Percentiles rank a stretch among this genome's conserved stretches.
Conservation (phyloP, 768 basidiomycete genomes). For the Epithele typhae region DNA sequence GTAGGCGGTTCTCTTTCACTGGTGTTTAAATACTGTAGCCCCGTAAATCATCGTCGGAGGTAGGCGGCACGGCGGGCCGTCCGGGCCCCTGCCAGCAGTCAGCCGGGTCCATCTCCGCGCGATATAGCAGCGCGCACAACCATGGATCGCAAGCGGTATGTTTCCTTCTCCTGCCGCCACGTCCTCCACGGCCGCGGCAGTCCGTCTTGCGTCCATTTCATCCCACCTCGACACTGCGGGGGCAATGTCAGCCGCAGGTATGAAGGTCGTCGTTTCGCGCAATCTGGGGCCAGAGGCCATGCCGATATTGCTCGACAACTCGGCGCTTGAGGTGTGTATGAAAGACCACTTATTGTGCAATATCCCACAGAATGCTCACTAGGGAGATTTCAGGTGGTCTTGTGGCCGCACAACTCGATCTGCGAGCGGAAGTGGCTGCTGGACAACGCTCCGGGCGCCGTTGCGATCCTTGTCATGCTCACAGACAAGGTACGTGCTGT, state of each 20-base stretch:
- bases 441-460: constrained; percentile 61
- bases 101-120: too few relatives aligned
- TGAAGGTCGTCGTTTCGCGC: constrained; percentile 54
- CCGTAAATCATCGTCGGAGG: too few relatives aligned
- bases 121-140: too few relatives aligned
- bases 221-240: constrained; percentile 1
- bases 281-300: constrained; percentile 62
- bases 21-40: too few relatives aligned
- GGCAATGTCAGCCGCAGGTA: constrained; percentile 14
- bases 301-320: constrained; percentile 44
- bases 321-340: constrained; percentile 52
- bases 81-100: too few relatives aligned
- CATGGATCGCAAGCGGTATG: too few relatives aligned
- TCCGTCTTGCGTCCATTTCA: background rate
- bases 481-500: constrained; percentile 56
- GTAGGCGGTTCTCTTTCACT: too few relatives aligned
- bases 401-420: constrained; percentile 45
- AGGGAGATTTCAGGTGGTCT: constrained; percentile 44
- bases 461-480: constrained; percentile 55
- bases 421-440: constrained; percentile 71
- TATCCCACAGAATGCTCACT: too few relatives aligned
- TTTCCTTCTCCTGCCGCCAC: too few relatives aligned
- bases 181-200: too few relatives aligned
- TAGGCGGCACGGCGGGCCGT: too few relatives aligned
- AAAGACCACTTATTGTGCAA: too few relatives aligned